Base-by-base conservation (phyloP, 352 stramenopile species). In the Thalassiosira mediterranea region DNA sequence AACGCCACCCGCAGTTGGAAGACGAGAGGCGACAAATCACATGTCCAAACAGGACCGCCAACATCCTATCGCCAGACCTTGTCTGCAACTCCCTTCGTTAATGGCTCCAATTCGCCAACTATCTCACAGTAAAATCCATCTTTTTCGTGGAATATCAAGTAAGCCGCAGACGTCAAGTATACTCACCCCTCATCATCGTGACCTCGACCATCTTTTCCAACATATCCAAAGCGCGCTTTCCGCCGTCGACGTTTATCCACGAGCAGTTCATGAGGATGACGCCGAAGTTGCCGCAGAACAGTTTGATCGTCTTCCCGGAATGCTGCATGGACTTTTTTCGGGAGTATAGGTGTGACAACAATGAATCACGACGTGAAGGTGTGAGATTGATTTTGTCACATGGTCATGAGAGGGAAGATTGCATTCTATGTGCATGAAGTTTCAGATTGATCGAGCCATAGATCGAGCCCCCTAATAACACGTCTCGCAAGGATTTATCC, bases 211-310 rank as follows among this genome's bases (percentile, higher is more conserved):
- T 84, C 28, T 77, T 66, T 38, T 84, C 61, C 21, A 84, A 32
- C 47, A 84, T 34, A 34, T 77, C 53, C 17, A 80, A 42, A 1
- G 70, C 75, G 25, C 13, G 46, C 21, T 54, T 21, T 5, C 70
- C 63, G 40, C 51, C 54, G 47, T 71, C 56, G 23, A 69, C 19
- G 13, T 47, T 44, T 10, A 74, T 48, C 75, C 75, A 84, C 28
- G 38, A 48, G 4, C 37, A 44, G 44, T 84, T 72, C 3, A 84
- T 31, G 1, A 84, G 61, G 19, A 84, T 48, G 0, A 84, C 37
- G 10, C 75, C 75, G 21, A 84, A 84, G 61, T 84, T 84, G 11
- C 75, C 75, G 58, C 76, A 84, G 64, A 67, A 76, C 19, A 78
- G 74, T 0, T 52, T n/a, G n/a, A 63, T n/a, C n/a, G n/a, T n/a